Conservation (phyloP, 495 filamentous ascomycete genomes). For the Parmelia sp. region DNA sequence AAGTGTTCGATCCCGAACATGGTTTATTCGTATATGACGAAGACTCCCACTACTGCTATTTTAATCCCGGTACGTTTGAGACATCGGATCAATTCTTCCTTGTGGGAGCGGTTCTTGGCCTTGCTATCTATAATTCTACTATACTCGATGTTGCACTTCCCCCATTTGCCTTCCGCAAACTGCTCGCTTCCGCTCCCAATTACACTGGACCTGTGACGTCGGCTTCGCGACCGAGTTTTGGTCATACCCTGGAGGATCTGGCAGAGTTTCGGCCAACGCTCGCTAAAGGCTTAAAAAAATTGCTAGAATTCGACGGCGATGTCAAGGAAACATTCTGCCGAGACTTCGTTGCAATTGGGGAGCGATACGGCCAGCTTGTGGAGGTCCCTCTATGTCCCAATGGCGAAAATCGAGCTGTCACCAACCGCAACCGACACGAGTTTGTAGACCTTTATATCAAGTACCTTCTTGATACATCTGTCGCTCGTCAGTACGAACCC, state of each 20-base stretch:
- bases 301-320: slow-evolving; percentile 80
- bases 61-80: slow-evolving; percentile 87
- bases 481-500: slow-evolving; percentile 82
- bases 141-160: slow-evolving; percentile 88
- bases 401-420: slow-evolving; percentile 72
- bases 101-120: slow-evolving; percentile 78
- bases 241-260: slow-evolving; percentile 74
- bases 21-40: slow-evolving; percentile 91
- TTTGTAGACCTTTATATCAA: slow-evolving; percentile 84
- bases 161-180: slow-evolving; percentile 87
- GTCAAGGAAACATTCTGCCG: slow-evolving; percentile 77
- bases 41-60: slow-evolving; percentile 92
- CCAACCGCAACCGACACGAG: slow-evolving; percentile 75
- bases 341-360: slow-evolving; percentile 72
- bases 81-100: slow-evolving; percentile 92
- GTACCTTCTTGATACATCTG: slow-evolving; percentile 71
- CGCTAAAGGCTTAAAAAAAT: slow-evolving; percentile 65
- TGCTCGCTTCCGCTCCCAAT: slow-evolving; percentile 64
- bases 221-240: slow-evolving; percentile 55
- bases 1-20: slow-evolving; percentile 87
- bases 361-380: slow-evolving; percentile 66
- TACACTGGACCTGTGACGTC: slow-evolving; percentile 45
- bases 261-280: slow-evolving; percentile 76
- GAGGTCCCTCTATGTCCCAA: slow-evolving; percentile 65
- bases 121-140: slow-evolving; percentile 95